Base-by-base conservation (phyloP, 1,139 yeast genomes). In the Protomyces inouyei region DNA sequence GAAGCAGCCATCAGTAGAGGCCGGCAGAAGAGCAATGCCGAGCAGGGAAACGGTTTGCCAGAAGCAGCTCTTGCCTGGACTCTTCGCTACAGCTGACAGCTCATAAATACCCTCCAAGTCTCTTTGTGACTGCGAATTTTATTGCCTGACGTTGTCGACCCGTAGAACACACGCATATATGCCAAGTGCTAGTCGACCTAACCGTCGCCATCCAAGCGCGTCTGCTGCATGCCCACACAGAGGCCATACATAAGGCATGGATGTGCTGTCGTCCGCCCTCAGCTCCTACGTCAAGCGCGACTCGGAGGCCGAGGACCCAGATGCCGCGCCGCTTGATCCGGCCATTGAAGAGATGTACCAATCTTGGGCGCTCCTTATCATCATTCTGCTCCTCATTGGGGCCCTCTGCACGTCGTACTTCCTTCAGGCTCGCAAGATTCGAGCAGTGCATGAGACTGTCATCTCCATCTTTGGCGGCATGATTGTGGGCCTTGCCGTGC, bases 391-490 rank as follows among this genome's bases (percentile, higher is more conserved):
- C 60, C 79, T 95, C 61, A 88, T 95, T 68, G 83, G 91, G 9
- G 97, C 98, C 0, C 78, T 95, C 61, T 93, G 98, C 97, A 88
- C 97, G 1, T 87, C 96, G 38, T 95, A 93, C 76, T 93, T 88
- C 74, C 79, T 95, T 64, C 97, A 93, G 73, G 97, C 90, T 72
- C 83, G 92, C 70, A 82, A 95, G 70, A 92, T 95, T 70, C 92
- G 90, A 73, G 96, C 97, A 1, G 85, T 95, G 18, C 99, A 95
- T 75, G 99, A 95, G 77, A 93, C 98, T 0, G 98, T 95, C 55
- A 79, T 95, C 61, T 90, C 98, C 0, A 93, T 95, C 69, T 91
- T 93, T 73, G 90, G 93, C 71, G 99, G 99, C 38, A 92, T 91
- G 98, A 81, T 90, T 60, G 96, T 95, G 35, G 99, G 99, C 0